A percentile compares a stretch with the other conserved stretches of the same genome.
Conservation (phyloP, 2,329 filamentous ascomycete species). For the Fragosphaeria purpurea region DNA sequence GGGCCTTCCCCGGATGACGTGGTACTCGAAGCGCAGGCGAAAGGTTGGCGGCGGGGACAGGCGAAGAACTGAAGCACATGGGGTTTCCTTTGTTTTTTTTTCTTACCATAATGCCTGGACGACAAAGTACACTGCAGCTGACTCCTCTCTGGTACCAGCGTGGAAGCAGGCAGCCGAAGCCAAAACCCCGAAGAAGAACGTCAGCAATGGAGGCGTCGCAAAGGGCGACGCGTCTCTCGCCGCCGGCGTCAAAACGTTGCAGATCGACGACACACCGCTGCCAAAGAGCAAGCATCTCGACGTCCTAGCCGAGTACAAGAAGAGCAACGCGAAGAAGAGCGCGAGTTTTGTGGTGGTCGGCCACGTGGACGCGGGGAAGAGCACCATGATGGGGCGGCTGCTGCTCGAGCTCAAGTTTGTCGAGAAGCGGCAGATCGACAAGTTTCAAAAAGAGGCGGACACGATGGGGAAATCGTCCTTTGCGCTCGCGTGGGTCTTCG, state of each 20-base stretch:
- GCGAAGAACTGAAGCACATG: slow-evolving; percentile 31
- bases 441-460: slow-evolving; percentile 78
- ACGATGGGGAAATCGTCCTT: slow-evolving; percentile 92
- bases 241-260: slow-evolving; percentile 28
- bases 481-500: slow-evolving; percentile 92
- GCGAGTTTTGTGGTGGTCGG: slow-evolving; percentile 91
- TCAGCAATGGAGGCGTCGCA: slow-evolving; percentile 7
- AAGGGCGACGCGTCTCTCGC: slow-evolving; percentile 12
- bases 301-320: slow-evolving; percentile 71
- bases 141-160: slow-evolving; percentile 25
- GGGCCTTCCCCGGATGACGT: slow-evolving; percentile 87
- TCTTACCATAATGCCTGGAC: slow-evolving; percentile 15
- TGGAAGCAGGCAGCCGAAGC: slow-evolving; percentile 34
- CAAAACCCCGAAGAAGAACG: slow-evolving; percentile 30
- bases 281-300: slow-evolving; percentile 72
- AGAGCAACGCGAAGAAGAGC: slow-evolving; percentile 63
- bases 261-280: slow-evolving; percentile 40
- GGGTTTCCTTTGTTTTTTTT: not conserved
- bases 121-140: slow-evolving; percentile 27
- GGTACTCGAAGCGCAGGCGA: slow-evolving; percentile 76
- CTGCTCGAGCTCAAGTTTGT: slow-evolving; percentile 82
- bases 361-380: slow-evolving; percentile 96
- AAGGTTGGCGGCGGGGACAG: slow-evolving; percentile 62
- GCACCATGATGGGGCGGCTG: slow-evolving; percentile 92
- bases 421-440: slow-evolving; percentile 79